Conservation (phyloP, 306 rosid genomes). For the Dalbergia cochinchinensis region DNA sequence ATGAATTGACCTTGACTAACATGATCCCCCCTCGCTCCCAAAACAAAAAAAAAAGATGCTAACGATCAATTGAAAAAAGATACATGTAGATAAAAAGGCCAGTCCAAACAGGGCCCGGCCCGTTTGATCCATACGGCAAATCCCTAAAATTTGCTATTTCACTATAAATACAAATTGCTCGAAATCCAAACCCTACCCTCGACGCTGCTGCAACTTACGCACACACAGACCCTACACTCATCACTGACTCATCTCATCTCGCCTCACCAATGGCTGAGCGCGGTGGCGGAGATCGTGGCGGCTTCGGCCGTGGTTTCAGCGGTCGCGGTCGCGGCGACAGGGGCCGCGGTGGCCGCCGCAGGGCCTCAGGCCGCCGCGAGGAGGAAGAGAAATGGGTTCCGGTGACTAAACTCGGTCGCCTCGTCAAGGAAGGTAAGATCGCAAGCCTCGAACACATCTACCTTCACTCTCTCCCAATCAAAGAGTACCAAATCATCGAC, state of each 20-base stretch:
- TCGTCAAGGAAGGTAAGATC: slow-evolving; percentile 42
- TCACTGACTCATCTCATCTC: neutral
- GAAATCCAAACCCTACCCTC: neutral
- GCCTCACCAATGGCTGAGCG: slow-evolving; percentile 37
- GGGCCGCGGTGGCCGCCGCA: slow-evolving; percentile 44
- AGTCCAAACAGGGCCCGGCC: neutral
- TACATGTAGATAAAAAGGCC: too few species aligned
- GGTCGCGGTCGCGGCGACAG: slow-evolving; percentile 42
- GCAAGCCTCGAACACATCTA: slow-evolving; percentile 47
- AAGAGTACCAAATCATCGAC: slow-evolving; percentile 49
- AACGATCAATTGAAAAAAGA: too few species aligned
- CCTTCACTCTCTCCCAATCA: slow-evolving; percentile 52
- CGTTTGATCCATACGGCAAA: neutral
- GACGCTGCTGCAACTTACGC: neutral
- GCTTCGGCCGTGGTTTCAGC: slow-evolving; percentile 44
- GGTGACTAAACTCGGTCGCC: slow-evolving; percentile 50
- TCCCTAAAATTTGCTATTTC: neutral
- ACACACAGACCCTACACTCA: neutral
- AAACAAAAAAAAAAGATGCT: too few species aligned
- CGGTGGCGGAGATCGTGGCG: slow-evolving; percentile 49
- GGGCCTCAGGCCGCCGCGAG: slow-evolving; percentile 30
- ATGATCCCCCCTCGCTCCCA: too few species aligned
- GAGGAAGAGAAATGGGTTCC: slow-evolving; percentile 54
- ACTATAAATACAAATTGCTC: neutral
- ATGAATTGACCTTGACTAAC: too few species aligned